A percentile compares a stretch with the other conserved stretches of the same genome.
phyloP scores from a whole-genome alignment of 1,284 basidiomycete genomes.

The Tylopilus orsonianus region DNA sequence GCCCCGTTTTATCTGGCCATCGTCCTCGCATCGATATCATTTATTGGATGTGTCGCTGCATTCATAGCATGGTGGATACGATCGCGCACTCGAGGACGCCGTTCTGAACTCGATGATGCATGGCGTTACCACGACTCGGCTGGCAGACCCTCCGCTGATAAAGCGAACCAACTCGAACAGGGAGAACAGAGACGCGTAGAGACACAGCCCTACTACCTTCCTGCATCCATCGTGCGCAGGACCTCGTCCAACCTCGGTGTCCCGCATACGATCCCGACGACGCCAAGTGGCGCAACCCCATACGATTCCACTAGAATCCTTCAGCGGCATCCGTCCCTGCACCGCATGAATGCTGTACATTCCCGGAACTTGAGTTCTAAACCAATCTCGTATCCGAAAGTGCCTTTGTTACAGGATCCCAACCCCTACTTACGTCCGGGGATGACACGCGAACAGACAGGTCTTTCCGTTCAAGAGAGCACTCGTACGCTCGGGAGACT shows the following conservation, averaged over 20 bases:
- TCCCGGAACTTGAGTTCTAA: background rate
- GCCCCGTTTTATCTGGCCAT: conserved; percentile 36
- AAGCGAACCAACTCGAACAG: conserved; percentile 3
- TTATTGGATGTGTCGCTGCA: conserved; percentile 31
- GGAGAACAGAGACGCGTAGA: conserved; percentile 1
- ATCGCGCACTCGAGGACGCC: conserved; percentile 20
- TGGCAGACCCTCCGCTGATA: background rate
- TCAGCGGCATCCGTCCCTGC: background rate
- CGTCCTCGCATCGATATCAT: conserved; percentile 30
- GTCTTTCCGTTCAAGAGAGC: conserved; percentile 31
- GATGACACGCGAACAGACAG: conserved; percentile 16
- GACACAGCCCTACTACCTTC: conserved; percentile 22
- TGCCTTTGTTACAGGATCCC: background rate
- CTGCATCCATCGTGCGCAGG: conserved; percentile 23
- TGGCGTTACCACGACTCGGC: conserved; percentile 15
- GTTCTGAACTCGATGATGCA: conserved; percentile 27
- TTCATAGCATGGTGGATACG: conserved; percentile 34
- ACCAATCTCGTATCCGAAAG: background rate
- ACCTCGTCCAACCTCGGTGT: conserved; percentile 18
- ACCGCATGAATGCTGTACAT: background rate
- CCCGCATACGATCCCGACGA: conserved; percentile 11
- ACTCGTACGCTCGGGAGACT: conserved; percentile 39
- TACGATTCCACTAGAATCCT: too few relatives aligned
- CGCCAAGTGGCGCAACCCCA: too few relatives aligned
- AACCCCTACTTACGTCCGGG: conserved; percentile 10